Base-by-base conservation (phyloP, 495 filamentous ascomycete genomes). In the Hypomontagnella submonticulosa region DNA sequence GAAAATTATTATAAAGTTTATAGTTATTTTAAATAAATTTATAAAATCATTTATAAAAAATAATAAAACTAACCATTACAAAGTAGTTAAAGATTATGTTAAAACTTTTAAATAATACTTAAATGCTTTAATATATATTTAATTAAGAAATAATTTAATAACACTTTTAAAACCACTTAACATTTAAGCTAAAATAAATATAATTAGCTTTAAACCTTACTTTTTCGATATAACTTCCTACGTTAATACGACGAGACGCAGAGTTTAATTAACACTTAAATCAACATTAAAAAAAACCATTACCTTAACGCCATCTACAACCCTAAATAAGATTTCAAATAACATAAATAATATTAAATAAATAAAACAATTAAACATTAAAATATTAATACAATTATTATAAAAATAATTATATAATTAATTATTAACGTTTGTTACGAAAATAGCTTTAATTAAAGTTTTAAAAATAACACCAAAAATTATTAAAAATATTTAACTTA, bases 41-140 rank as follows among this genome's bases (percentile, higher is more conserved):
- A n/a, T 41, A 8, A 41, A 41, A 41, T 41, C 13, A 9, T 41
- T 41, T 41, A 41, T 9, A 41, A 41, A 41, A 8, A 41, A 41
- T 41, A 41, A 41, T 41, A 4, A 9, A 7, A 13, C 5, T 13
- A 13, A 13, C 4, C 37, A 41, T 41, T 9, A 41, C 8, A 41
- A 41, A 41, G 13, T 41, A 41, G 13, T 13, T 13, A 7, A 13
- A 13, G 13, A 41, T 9, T 41, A 41, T 13, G 12, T 41, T 41
- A 41, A 41, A 41, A 41, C 37, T n/a, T n/a, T n/a, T n/a, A n/a
- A n/a, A n/a, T n/a, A n/a, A n/a, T n/a, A n/a, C n/a, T n/a, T n/a
- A n/a, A 41, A 41, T 13, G 13, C 12, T 9, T 41, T 13, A 13
- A 41, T 41, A 41, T 41, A 41, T 13, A 41, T 13, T 8, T 13